Evolutionary conservation across 331 rosid species (phyloP).

Genomic region (Quercus lobata): DNA sequence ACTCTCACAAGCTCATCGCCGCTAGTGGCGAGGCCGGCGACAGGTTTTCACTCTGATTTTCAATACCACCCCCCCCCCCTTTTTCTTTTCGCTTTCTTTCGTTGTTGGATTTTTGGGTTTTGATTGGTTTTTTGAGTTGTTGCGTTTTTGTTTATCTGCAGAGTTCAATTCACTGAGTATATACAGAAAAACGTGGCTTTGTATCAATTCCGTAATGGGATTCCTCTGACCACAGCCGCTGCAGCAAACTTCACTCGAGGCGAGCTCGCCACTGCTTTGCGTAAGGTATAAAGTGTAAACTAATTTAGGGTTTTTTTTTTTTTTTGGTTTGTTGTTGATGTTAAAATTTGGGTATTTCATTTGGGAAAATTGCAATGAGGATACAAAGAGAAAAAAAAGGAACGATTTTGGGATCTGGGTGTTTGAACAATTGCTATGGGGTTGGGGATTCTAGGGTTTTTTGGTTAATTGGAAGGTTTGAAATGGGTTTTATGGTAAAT

Average conservation of each 20-base stretch:
- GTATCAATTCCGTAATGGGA: slow-evolving; percentile 94
- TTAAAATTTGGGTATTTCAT: not conserved
- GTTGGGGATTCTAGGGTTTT: too few relatives aligned
- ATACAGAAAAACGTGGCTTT: slow-evolving; percentile 89
- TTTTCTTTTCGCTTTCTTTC: not conserved
- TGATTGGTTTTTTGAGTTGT: not conserved
- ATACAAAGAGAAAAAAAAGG: too few relatives aligned
- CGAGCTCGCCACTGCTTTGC: slow-evolving; percentile 92
- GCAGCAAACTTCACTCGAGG: slow-evolving; percentile 96
- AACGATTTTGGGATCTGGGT: too few relatives aligned
- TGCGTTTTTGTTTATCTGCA: not conserved
- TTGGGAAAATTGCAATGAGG: too few relatives aligned
- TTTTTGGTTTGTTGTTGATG: not conserved
- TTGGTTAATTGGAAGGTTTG: too few relatives aligned
- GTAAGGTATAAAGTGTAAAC: slow-evolving; percentile 52
- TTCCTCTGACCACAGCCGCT: slow-evolving; percentile 87
- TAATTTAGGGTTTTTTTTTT: not conserved
- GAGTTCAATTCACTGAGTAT: slow-evolving; percentile 97
- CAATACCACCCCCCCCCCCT: too few relatives aligned
- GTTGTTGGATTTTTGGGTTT: not conserved
- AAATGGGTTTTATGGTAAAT: not conserved
- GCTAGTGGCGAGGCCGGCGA: slow-evolving; percentile 97
- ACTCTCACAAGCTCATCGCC: slow-evolving; percentile 92
- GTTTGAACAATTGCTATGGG: too few relatives aligned
- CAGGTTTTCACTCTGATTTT: slow-evolving; percentile 36